Percentiles rank a stretch among this genome's conserved stretches.
These are phyloP conservation scores for Penicillium subrubescens DNA, from an alignment of 495 filamentous ascomycete genomes.

Conservation along the genomic window DNA sequence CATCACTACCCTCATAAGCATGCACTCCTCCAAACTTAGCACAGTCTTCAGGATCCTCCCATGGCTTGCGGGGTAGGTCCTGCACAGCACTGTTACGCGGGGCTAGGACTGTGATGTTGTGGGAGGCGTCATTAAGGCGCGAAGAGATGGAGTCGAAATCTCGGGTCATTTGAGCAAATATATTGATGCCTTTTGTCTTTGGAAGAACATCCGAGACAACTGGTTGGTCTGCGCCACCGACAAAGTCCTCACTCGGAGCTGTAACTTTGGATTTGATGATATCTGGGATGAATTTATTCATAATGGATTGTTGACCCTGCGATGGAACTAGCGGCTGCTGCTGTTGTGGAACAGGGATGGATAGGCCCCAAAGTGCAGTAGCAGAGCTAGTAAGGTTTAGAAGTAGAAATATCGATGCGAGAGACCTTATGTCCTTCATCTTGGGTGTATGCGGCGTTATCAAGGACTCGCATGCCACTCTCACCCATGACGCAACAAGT, in stretches of 20 bases:
- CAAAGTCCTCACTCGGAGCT: constrained; percentile 25
- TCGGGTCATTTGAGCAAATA: constrained; percentile 84
- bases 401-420: constrained; percentile 18
- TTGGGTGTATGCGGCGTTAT: constrained; percentile 13
- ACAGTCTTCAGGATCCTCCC: constrained; percentile 89
- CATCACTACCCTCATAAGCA: constrained; percentile 78
- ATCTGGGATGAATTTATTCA: constrained; percentile 33
- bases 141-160: constrained; percentile 72
- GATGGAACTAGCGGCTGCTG: constrained; percentile 18
- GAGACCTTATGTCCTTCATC: constrained; percentile 19
- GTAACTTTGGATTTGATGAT: constrained; percentile 42
- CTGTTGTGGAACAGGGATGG: constrained; percentile 6
- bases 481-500: constrained; percentile 28
- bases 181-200: constrained; percentile 76
- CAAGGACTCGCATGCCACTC: constrained; percentile 12
- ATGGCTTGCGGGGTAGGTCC: constrained; percentile 83
- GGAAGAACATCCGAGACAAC: constrained; percentile 87
- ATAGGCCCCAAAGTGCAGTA: constrained; percentile 22
- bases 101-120: constrained; percentile 88
- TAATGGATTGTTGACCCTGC: constrained; percentile 35
- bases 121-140: constrained; percentile 66
- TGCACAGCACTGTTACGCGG: constrained; percentile 82
- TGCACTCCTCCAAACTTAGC: constrained; percentile 61
- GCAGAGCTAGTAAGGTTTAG: constrained; percentile 11
- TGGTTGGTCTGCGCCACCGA: constrained; percentile 30